Evolutionary conservation across 371 early-diverging fungal genomes (phyloP), one percentile per base, ranked within the genome.

Genomic region (Mortierella sp.): DNA sequence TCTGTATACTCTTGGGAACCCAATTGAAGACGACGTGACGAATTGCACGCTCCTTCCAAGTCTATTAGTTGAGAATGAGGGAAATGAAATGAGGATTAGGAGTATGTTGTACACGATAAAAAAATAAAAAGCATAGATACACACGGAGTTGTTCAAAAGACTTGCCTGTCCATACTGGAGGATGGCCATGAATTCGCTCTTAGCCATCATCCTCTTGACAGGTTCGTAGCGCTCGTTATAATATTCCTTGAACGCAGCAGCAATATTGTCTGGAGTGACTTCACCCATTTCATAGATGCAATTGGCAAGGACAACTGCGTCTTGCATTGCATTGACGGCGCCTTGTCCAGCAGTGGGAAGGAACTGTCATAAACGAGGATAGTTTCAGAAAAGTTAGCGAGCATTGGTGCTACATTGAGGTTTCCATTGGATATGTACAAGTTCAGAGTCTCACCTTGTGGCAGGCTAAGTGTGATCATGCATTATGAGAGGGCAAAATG

Each of bases 291-390:
- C 64, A 24, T 70, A 52, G 5, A 70, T 57, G 21, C 48, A 48
- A 15, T 70, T 70, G 36, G 70, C 70, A 6, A 71, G 66, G 32
- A 71, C 52, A 6, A 65, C 58, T 15, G 72, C 72, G 19, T 71
- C 72, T 1, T 71, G 72, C 16, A 71, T 60, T 4, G 72, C 72
- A 60, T 52, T 71, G 8, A 57, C 45, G 10, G 72, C 72, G 3
- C 72, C 72, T 60, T 50, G 48, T 24, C 63, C 63, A 0, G 63
- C 38, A 19, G 28, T 63, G 2, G 63, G 63, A 13, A 65, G 55
- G 55, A 55, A 24, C 52, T 65, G 21, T 28, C 19, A 11, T 24
- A 7, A 8, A 57, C 22, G 38, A 2, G 38, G 3, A 59, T 43
- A 43, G 7, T 43, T 43, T 43, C 43, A 55, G 36, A 38, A 53